These are phyloP conservation scores for Magnaporthiopsis rhizophila DNA, from an alignment of 2,329 filamentous ascomycete genomes.

Conservation along the genomic window DNA sequence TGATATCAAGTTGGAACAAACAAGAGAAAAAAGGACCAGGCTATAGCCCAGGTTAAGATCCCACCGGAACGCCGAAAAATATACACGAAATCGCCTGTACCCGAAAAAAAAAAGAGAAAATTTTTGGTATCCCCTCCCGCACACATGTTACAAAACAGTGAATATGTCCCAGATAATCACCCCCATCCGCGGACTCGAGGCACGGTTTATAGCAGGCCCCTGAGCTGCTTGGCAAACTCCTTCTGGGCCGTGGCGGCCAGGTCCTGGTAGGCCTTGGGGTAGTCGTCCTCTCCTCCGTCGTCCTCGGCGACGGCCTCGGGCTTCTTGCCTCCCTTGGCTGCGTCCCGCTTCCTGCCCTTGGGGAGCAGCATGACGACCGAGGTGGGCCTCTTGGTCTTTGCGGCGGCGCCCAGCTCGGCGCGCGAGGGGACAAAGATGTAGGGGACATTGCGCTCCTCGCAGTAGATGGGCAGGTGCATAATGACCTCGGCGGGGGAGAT, in stretches of 20 bases:
- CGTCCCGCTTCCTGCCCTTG: slow-evolving; percentile 38
- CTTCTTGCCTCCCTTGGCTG: slow-evolving; percentile 37
- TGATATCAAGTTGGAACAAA: not conserved
- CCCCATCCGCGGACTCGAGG: slow-evolving; percentile 59
- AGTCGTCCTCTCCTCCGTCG: slow-evolving; percentile 44
- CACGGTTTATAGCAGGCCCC: slow-evolving; percentile 16
- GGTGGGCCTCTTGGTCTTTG: slow-evolving; percentile 91
- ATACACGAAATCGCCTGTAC: not conserved
- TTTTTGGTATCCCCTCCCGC: not conserved
- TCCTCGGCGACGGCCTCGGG: slow-evolving; percentile 37
- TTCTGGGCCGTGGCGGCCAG: slow-evolving; percentile 60
- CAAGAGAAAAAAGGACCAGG: not conserved
- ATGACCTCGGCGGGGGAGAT: slow-evolving; percentile 99
- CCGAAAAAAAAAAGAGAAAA: not conserved
- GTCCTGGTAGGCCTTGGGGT: slow-evolving; percentile 55
- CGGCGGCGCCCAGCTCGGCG: slow-evolving; percentile 87
- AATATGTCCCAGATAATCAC: slow-evolving; percentile 51
- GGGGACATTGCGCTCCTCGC: slow-evolving; percentile 95
- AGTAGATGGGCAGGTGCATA: slow-evolving; percentile 92
- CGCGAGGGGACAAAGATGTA: slow-evolving; percentile 93
- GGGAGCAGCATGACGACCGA: slow-evolving; percentile 78
- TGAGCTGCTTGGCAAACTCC: slow-evolving; percentile 50
- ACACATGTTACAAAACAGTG: not conserved
- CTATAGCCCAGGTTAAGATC: not conserved
- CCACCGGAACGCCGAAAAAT: not conserved